Evolutionary conservation across 2,329 filamentous ascomycete genomes (phyloP), one percentile per base, ranked within the genome.

Genomic region (Fusarium nelsonii): DNA sequence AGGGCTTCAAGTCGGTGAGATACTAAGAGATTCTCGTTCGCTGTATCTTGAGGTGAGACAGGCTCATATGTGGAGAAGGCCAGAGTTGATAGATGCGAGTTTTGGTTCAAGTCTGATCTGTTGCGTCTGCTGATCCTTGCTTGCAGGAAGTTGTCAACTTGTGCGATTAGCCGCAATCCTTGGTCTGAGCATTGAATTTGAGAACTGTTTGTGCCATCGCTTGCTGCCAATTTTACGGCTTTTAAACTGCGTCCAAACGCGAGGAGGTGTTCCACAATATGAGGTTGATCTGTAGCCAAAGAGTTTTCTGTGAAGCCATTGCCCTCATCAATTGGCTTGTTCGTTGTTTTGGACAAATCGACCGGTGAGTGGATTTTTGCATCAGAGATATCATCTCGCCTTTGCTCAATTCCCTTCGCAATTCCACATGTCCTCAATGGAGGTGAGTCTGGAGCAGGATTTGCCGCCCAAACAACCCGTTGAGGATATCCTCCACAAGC

Each of bases 1-100:
- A 83, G 68, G 0, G 79, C 79, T 0, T 76, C 74, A 0, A 82
- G 74, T 2, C 73, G 74, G 44, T 72, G 70, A 26, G 58, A 69
- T 18, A 74, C 73, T 8, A 56, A 58, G 5, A 49, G 32, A 14
- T 63, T 51, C 2, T 48, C n/a, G 9, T n/a, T 46, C n/a, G 16
- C 45, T 6, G 18, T 41, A 3, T 65, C 40, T n/a, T 63, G 40
- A 4, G 28, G 2, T 15, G 32, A 36, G 6, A 14, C 10, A 0
- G 16, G 23, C 2, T 58, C 40, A 0, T 34, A 34, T 0, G 44
- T 34, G 0, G 44, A 63, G 8, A 48, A 41, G 0, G 61, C 28
- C 0, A 41, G n/a, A 0, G 45, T 15, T 23, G 58, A 63, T n/a
- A 34, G n/a, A 1, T 56, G 54, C 5, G 15, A 30, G 4, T 10